Evolutionary conservation across 176 grass and related monocot genomes (phyloP).

Genomic region (Luzula sylvatica): DNA sequence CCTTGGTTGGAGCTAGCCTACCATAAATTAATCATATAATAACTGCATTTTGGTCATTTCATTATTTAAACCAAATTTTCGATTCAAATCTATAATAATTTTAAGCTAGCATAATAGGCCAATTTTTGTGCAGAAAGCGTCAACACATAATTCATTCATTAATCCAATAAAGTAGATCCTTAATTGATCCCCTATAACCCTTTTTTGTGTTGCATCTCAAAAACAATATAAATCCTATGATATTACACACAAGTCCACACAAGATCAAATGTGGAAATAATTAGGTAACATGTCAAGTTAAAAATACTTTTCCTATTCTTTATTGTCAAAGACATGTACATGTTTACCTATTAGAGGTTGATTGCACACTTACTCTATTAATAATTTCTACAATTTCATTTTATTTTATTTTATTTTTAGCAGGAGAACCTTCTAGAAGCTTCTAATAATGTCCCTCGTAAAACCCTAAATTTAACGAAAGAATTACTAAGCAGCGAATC

Average conservation of each 20-base stretch:
- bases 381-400: too few relatives aligned
- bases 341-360: too few relatives aligned
- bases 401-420: too few relatives aligned
- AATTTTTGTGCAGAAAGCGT: constrained; percentile 7
- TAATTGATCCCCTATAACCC: not conserved
- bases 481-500: constrained; percentile 92
- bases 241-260: not conserved
- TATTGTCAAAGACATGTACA: too few relatives aligned
- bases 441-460: constrained; percentile 23
- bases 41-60: constrained; percentile 3
- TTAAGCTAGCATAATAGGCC: not conserved
- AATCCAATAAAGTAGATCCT: constrained; percentile 9
- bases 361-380: too few relatives aligned
- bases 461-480: constrained; percentile 74
- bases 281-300: constrained; percentile 25
- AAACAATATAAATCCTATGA: not conserved
- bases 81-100: not conserved
- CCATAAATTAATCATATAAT: constrained; percentile 8
- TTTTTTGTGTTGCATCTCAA: constrained; percentile 8
- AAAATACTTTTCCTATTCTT: too few relatives aligned
- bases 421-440: too few relatives aligned
- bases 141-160: constrained; percentile 11
- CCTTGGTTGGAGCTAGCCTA: not conserved
- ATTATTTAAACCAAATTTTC: not conserved
- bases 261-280: not conserved